Conservation (phyloP, 2,329 filamentous ascomycete species). For the Xylaria sp. region DNA sequence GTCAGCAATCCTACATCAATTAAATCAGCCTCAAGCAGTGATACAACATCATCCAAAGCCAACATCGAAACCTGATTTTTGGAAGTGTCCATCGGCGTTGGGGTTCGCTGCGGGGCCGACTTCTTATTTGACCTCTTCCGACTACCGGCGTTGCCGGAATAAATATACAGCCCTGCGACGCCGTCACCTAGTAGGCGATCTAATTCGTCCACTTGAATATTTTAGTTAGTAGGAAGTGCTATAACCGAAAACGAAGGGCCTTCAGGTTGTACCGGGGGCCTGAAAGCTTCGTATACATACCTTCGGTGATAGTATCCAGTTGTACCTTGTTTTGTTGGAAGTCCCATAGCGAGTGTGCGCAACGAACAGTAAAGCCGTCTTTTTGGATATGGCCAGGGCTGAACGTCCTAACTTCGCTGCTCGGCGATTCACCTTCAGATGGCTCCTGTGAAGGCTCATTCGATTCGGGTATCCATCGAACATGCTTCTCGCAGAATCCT, state of each 20-base stretch:
- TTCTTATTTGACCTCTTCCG: neutral
- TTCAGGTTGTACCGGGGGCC: neutral
- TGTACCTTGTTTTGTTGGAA: neutral
- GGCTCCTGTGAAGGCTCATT: neutral
- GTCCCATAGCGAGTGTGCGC: neutral
- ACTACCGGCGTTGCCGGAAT: neutral
- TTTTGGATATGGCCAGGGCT: neutral
- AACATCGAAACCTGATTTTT: neutral
- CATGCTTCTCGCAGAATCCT: neutral
- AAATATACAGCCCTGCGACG: neutral
- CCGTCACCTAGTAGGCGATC: neutral
- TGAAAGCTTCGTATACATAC: neutral
- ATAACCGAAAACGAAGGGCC: neutral
- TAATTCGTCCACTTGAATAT: neutral
- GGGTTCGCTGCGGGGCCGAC: neutral
- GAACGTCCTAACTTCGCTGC: neutral
- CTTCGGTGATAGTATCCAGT: neutral
- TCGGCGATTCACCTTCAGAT: neutral
- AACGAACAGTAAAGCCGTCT: neutral
- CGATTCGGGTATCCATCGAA: neutral
- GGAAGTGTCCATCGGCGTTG: neutral
- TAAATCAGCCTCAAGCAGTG: constrained; percentile 2
- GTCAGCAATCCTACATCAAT: neutral
- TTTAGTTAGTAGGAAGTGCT: neutral
- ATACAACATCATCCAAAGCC: neutral